Evolutionary conservation across 306 rosid species (phyloP), one percentile per base, ranked within the genome.

Genomic region (Corylus heterophylla): DNA sequence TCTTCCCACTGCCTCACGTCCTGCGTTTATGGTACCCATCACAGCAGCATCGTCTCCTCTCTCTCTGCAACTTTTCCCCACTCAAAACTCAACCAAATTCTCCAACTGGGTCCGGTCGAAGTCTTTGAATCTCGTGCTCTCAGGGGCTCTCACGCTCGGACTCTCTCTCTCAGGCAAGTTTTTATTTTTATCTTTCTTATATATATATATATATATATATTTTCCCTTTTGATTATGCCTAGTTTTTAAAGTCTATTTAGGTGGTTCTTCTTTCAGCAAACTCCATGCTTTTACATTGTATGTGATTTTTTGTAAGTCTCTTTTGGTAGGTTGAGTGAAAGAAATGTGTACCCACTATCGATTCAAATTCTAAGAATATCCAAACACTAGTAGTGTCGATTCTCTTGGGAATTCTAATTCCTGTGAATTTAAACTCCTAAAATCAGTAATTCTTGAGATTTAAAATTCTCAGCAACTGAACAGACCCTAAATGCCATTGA

Each of bases 131-230:
- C 85, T 87, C 35, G 87, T 84, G 74, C 87, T 95, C 54, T 88
- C 98, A 0, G 93, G 91, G 10, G 92, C 91, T 42, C 88, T 95
- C 67, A 81, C 97, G 4, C 88, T 92, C 37, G 92, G 90, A 18
- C 45, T 91, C 12, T 79, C 90, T 58, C 84, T 92, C 61, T 82
- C 93, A 63, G 98, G 98, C 84, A 82, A 73, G 54, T 17, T 22
- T 2, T 66, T 54, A 2, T 9, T 13, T 31, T 20, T 39, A 10
- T 39, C 22, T 18, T 37, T 13, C 37, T 6, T 31, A n/a, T n/a
- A n/a, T n/a, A n/a, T n/a, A n/a, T n/a, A n/a, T n/a, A n/a, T n/a
- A n/a, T n/a, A n/a, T n/a, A n/a, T n/a, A n/a, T n/a, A n/a, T n/a
- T 47, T 12, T 52, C 69, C 51, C 12, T 48, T 48, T 8, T 11